Evolutionary conservation across 768 basidiomycete genomes (phyloP).

Genomic region (Butyriboletus loyo): DNA sequence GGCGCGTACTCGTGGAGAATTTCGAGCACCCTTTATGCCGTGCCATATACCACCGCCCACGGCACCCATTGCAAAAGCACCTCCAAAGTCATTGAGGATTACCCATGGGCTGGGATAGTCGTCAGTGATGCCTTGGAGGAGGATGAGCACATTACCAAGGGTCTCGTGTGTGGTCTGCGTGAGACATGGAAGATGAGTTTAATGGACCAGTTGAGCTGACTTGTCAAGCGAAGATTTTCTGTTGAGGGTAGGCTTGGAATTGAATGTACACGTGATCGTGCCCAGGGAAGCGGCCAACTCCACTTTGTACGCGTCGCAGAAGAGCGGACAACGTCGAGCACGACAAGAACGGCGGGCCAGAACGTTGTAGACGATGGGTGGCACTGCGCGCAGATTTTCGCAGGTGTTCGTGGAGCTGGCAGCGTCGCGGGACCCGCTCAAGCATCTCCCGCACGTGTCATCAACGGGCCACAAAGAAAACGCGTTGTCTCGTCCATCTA

Average conservation of each 20-base stretch:
- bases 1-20: conserved; percentile 81
- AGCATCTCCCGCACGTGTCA: conserved; percentile 26
- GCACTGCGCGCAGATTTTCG: conserved; percentile 33
- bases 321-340: conserved; percentile 10
- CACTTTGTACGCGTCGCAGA: conserved; percentile 21
- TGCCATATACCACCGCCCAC: conserved; percentile 99
- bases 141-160: conserved; percentile 62
- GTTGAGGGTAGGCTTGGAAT: conserved; percentile 32
- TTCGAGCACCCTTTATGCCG: conserved; percentile 95
- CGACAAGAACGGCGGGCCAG: conserved; percentile 14
- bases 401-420: conserved; percentile 63
- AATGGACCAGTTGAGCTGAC: background rate
- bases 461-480: conserved; percentile 44
- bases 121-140: conserved; percentile 1
- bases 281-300: background rate
- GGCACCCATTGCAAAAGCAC: conserved; percentile 96
- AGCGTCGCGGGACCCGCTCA: conserved; percentile 24
- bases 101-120: conserved; percentile 81
- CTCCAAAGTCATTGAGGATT: conserved; percentile 96
- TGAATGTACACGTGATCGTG: conserved; percentile 29
- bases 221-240: conserved; percentile 17
- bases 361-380: conserved; percentile 16
- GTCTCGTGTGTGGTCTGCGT: conserved; percentile 91
- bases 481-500: conserved; percentile 37
- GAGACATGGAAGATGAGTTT: conserved; percentile 53